Conservation (phyloP, 2,329 filamentous ascomycete species). For the Phaeosphaeria sp. region DNA sequence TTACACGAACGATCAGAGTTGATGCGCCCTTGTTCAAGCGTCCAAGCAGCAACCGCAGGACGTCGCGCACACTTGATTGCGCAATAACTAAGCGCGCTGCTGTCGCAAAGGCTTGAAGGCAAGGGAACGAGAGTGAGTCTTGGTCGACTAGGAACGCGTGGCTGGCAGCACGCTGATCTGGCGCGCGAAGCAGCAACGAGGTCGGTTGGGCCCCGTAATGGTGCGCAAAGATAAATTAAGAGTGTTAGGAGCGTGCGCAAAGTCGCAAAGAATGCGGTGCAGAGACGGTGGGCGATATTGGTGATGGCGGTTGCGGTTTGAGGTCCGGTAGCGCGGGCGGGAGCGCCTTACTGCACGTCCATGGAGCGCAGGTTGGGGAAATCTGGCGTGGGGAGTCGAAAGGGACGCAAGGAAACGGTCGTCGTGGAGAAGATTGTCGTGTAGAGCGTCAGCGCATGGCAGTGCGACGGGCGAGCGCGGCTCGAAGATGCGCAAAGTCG, state of each 20-base stretch:
- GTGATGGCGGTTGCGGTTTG: slow-evolving; percentile 22
- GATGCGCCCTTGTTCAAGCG: slow-evolving; percentile 26
- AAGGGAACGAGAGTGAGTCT: slow-evolving; percentile 26
- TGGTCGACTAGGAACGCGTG: slow-evolving; percentile 31
- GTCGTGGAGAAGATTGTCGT: slow-evolving; percentile 19
- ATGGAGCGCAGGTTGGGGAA: slow-evolving; percentile 20
- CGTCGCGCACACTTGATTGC: slow-evolving; percentile 25
- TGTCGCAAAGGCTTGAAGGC: slow-evolving; percentile 21
- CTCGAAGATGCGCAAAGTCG: slow-evolving; percentile 19
- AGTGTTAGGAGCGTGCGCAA: slow-evolving; percentile 12
- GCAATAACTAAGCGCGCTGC: slow-evolving; percentile 12
- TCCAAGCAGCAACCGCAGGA: slow-evolving; percentile 23
- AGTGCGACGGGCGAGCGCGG: slow-evolving; percentile 32
- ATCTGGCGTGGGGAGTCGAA: slow-evolving; percentile 14
- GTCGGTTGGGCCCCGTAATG: neutral
- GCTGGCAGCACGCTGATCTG: slow-evolving; percentile 15
- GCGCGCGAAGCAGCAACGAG: slow-evolving; percentile 14
- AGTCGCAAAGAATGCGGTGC: slow-evolving; percentile 9
- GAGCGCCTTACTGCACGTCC: slow-evolving; percentile 26
- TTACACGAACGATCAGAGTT: slow-evolving; percentile 41
- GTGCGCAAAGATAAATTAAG: neutral
- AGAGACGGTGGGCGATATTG: slow-evolving; percentile 11
- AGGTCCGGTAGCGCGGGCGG: slow-evolving; percentile 25
- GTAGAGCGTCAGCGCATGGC: slow-evolving; percentile 30
- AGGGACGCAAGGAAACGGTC: slow-evolving; percentile 32